Percentiles rank a stretch among this genome's conserved stretches.
phyloP scores from a whole-genome alignment of 495 filamentous ascomycete species.

The Friedmanniomyces endolithicus region DNA sequence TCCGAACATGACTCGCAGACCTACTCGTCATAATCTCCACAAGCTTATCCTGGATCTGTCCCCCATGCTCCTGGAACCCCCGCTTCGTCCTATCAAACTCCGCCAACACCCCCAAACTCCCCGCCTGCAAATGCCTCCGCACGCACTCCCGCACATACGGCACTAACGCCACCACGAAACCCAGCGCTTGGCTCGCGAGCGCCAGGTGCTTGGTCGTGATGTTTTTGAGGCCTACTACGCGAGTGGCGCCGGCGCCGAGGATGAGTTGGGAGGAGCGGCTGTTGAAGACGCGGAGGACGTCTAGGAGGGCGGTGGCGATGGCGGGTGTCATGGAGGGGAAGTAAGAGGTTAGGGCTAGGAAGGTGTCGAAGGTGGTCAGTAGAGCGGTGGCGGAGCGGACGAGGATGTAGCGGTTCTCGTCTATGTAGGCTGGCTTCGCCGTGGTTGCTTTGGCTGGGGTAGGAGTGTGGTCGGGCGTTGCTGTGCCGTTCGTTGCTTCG shows the following conservation, averaged over 20 bases:
- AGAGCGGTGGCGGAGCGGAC: slow-evolving; percentile 69
- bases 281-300: slow-evolving; percentile 82
- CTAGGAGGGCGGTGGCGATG: slow-evolving; percentile 56
- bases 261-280: slow-evolving; percentile 88
- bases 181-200: slow-evolving; percentile 76
- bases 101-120: slow-evolving; percentile 38
- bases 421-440: slow-evolving; percentile 50
- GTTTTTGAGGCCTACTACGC: slow-evolving; percentile 83
- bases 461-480: slow-evolving; percentile 14
- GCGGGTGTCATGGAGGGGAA: slow-evolving; percentile 82
- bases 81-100: slow-evolving; percentile 92
- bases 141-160: slow-evolving; percentile 88
- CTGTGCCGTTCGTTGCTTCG: slow-evolving; percentile 4
- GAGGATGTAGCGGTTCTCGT: slow-evolving; percentile 74
- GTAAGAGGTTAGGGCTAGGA: slow-evolving; percentile 66
- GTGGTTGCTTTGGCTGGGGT: slow-evolving; percentile 2
- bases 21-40: slow-evolving; percentile 90
- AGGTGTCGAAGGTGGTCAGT: slow-evolving; percentile 66
- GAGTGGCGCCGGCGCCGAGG: slow-evolving; percentile 82
- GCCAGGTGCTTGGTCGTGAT: slow-evolving; percentile 95
- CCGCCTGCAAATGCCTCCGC: slow-evolving; percentile 47
- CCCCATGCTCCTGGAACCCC: slow-evolving; percentile 83
- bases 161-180: slow-evolving; percentile 75
- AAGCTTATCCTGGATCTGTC: slow-evolving; percentile 85
- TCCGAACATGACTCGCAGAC: slow-evolving; percentile 55